Evolutionary conservation across 2,329 filamentous ascomycete genomes (phyloP), one percentile per base, ranked within the genome.

Genomic region (Cladosporium austrohemisphaericum): DNA sequence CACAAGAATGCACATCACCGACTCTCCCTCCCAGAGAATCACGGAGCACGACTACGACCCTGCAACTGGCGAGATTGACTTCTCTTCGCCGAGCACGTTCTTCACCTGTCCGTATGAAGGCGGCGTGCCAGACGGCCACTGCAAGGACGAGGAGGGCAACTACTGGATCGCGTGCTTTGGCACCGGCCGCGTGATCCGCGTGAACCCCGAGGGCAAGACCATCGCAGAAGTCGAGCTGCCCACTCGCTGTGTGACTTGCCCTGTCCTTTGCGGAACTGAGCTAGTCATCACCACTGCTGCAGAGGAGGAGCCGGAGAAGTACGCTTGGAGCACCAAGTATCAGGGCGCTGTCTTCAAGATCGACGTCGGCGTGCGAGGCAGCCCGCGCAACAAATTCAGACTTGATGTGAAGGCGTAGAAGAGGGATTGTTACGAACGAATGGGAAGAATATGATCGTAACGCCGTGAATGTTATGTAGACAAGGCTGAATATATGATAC

Each of bases 81-180:
- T 87, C 50, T 76, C 76, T 50, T 84, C 86, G 67, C 78, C 81
- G 61, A 81, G 86, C 49, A 73, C 84, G 29, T 89, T 90, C 70
- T 92, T 90, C 71, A 73, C 77, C 50, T 81, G 90, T 63, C 75
- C 79, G 1, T 67, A 77, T 20, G 84, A 84, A 40, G 80, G 81
- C 10, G 73, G 72, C 5, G 75, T 79, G 54, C 89, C 89, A 1
- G 91, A 96, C 68, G 91, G 91, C 2, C 91, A 92, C 69, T 84
- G 85, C 54, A 79, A 94, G 61, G 91, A 96, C 63, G 79, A 77
- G 35, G 81, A 94, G 48, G 90, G 89, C n/a, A 85, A 86, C 71
- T 76, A 95, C 61, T 96, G 92, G 91, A 84, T 86, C 53, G 87
- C 88, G 6, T 76, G 93, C n/a, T 93, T 88, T 64, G 89, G 89